A percentile compares a stretch with the other conserved stretches of the same genome.
Conservation (phyloP, 2,329 filamentous ascomycete species). For the Colletotrichum sp. region DNA sequence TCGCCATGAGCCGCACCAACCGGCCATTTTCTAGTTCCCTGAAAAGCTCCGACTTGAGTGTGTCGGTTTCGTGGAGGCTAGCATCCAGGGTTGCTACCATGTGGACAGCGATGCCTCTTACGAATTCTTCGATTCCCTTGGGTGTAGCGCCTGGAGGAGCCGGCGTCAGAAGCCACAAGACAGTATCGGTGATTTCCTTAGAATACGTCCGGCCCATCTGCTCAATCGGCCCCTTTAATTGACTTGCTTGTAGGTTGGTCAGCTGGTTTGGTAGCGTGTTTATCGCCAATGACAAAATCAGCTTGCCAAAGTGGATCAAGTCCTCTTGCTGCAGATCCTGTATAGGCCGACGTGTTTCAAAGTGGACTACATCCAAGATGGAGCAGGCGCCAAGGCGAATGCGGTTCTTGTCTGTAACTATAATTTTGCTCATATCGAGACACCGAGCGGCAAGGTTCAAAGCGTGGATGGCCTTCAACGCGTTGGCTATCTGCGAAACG, state of each 20-base stretch:
- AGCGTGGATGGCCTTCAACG: slow-evolving; percentile 83
- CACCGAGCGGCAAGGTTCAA: slow-evolving; percentile 83
- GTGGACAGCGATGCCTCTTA: slow-evolving; percentile 79
- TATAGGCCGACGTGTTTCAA: slow-evolving; percentile 71
- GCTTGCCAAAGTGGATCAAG: slow-evolving; percentile 80
- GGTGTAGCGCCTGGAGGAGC: slow-evolving; percentile 56
- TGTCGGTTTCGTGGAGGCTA: slow-evolving; percentile 79
- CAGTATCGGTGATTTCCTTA: slow-evolving; percentile 76
- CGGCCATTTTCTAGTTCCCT: slow-evolving; percentile 91
- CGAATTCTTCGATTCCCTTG: slow-evolving; percentile 81
- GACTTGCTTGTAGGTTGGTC: slow-evolving; percentile 67
- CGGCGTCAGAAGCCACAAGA: slow-evolving; percentile 81
- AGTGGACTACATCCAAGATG: slow-evolving; percentile 88
- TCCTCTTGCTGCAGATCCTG: slow-evolving; percentile 88
- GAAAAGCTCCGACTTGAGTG: slow-evolving; percentile 72
- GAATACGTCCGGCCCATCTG: slow-evolving; percentile 80
- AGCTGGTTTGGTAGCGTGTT: slow-evolving; percentile 61
- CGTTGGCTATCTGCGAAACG: slow-evolving; percentile 88
- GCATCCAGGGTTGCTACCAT: slow-evolving; percentile 78
- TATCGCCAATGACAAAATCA: slow-evolving; percentile 83
- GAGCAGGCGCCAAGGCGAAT: slow-evolving; percentile 88
- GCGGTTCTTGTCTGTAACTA: slow-evolving; percentile 89
- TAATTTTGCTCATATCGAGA: slow-evolving; percentile 85
- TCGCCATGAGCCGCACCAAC: slow-evolving; percentile 78
- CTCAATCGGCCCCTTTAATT: slow-evolving; percentile 74